Evolutionary conservation across 225 moss, liverwort and hornwort genomes (phyloP), one percentile per base, ranked within the genome.

Genomic region (Pleurozium schreberi): DNA sequence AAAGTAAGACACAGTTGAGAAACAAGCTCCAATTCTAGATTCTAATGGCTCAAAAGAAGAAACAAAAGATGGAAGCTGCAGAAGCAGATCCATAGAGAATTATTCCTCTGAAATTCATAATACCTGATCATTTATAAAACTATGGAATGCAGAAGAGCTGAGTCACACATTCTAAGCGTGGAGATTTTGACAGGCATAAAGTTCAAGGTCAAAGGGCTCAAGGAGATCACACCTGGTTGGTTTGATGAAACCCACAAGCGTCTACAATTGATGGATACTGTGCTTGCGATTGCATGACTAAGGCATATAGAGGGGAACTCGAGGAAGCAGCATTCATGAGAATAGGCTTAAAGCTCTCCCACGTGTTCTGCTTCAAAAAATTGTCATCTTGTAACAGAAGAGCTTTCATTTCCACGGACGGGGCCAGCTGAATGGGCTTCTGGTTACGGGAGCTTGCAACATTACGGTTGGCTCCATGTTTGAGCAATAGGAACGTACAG

Each of bases 401-500:
- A 18, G 90, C 96, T 91, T 92, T 95, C 97, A 98, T 98, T 90
- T 98, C 97, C 78, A 95, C 92, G 69, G 97, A 98, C 25, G 96
- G 96, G 45, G 97, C 96, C 86, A 98, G 88, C 89, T 98, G 97
- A 74, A 95, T 94, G 19, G 97, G 97, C 90, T 98, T 98, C 92
- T 98, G 97, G 85, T 96, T 96, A 88, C 97, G 96, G 89, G 94
- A 91, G 87, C 97, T 96, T 87, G 96, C 96, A 78, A 98, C 97
- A 83, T 96, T 98, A 73, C 97, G 95, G 90, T 98, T 98, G 75
- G 97, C 97, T 86, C 97, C 97, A 89, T 98, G 96, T 71, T 95
- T 96, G 71, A 96, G 94, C 58, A 98, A 91, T 84, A 98, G 86
- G 38, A 96, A 96, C 83, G 96, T 93, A 88, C 97, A 98, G 9